phyloP scores from a whole-genome alignment of 1,139 yeast species.

The Yarrowia galli region DNA sequence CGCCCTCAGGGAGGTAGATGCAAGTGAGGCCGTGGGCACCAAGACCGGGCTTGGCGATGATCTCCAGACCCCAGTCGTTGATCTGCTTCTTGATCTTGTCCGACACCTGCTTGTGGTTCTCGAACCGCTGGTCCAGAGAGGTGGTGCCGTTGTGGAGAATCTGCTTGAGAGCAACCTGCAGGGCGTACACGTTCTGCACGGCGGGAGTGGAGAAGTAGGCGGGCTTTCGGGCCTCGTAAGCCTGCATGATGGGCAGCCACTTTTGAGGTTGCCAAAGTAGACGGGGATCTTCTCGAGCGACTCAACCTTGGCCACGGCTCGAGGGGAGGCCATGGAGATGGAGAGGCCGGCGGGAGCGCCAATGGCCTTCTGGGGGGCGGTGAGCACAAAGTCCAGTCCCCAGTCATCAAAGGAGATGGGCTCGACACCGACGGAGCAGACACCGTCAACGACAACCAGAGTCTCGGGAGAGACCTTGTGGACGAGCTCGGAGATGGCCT shows the following conservation, averaged over 20 bases:
- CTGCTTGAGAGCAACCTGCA: constrained; percentile 77
- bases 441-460: constrained; percentile 87
- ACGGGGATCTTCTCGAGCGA: constrained; percentile 59
- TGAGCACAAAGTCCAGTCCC: constrained; percentile 87
- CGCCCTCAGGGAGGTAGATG: constrained; percentile 78
- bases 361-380: constrained; percentile 95
- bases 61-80: constrained; percentile 65
- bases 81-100: constrained; percentile 66
- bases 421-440: constrained; percentile 92
- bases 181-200: constrained; percentile 82
- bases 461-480: constrained; percentile 77
- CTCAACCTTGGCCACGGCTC: constrained; percentile 72
- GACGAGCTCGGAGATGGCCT: constrained; percentile 66
- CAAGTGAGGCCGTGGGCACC: constrained; percentile 93
- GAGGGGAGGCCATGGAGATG: constrained; percentile 73
- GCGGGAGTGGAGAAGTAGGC: constrained; percentile 96
- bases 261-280: constrained; percentile 78
- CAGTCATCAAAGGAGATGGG: constrained; percentile 83
- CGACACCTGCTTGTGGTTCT: constrained; percentile 68
- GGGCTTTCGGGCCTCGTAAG: constrained; percentile 81
- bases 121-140: constrained; percentile 67
- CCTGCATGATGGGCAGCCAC: constrained; percentile 90
- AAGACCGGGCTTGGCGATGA: constrained; percentile 67
- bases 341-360: constrained; percentile 95
- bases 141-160: constrained; percentile 60